Base-by-base conservation (phyloP, 2,329 filamentous ascomycete species). In the Fonsecaea erecta region DNA sequence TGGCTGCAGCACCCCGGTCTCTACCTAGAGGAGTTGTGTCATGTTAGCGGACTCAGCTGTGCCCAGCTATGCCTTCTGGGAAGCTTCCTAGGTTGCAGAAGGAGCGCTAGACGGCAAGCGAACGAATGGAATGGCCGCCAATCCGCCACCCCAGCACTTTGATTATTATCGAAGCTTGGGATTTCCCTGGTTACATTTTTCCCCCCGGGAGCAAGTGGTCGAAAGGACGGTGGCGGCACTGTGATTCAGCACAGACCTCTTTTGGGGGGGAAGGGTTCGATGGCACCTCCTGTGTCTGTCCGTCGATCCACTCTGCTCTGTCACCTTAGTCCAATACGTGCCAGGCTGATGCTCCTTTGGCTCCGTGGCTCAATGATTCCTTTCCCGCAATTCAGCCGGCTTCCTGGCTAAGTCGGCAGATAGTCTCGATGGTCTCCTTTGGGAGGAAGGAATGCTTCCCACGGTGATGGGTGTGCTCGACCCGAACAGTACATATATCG, bases 361-460 rank as follows among this genome's bases (percentile, higher is more conserved):
- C 9, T 56, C 9, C 12, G 34, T 2, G 28, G 5, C 37, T 51
- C 24, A 11, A 55, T n/a, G 18, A 40, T 40, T 43, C 28, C 8
- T 1, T 35, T 54, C 21, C 37, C 60, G 51, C 55, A 56, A 62
- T 62, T 55, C 60, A 62, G 60, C 60, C 60, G 60, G 52, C 21
- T 34, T 16, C 26, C n/a, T 30, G 48, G 43, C 21, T 28, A 30
- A 51, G 28, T 60, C 56, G 56, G 56, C 56, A 60, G 43, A 60
- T 60, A 28, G 56, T n/a, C 56, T 52, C 37, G 2, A 37, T 21
- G 40, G 35, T 1, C 18, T 57, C 18, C 14, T 26, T 26, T 35
- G 24, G 54, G 32, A 43, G 34, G 32, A 32, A 32, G 9, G 30
- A 32, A 9, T 32, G 30, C 30, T 4, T 4, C 30, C 9, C 9